Evolutionary conservation across 148 eudicot genomes (phyloP).

Genomic region (Polygonum maritimum): DNA sequence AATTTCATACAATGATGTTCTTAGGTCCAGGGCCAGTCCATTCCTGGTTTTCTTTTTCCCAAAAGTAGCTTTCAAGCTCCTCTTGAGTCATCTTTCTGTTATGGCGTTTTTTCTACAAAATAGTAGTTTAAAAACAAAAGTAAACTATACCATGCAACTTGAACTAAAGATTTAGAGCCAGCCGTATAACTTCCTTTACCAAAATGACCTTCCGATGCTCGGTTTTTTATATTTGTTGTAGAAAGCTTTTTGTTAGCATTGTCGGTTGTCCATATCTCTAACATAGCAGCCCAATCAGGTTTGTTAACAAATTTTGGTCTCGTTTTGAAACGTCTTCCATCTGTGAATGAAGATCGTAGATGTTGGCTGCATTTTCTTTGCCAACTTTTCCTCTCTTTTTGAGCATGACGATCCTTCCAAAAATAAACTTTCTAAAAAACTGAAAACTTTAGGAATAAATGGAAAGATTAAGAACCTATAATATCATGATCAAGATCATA

Average conservation of each 20-base stretch:
- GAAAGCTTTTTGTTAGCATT: neutral
- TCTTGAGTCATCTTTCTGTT: neutral
- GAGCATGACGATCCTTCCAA: neutral
- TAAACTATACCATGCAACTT: no score
- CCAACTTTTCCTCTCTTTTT: neutral
- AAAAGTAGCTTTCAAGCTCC: neutral
- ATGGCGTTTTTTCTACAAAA: no score
- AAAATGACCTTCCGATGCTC: no score
- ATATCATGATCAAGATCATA: no score
- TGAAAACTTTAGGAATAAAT: no score
- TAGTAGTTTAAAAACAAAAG: no score
- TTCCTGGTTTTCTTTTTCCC: neutral
- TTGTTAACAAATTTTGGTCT: neutral
- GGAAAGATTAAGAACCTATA: no score
- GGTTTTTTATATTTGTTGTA: no score
- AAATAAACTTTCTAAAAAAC: no score
- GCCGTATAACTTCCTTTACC: no score
- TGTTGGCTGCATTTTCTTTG: neutral
- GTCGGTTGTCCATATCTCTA: neutral
- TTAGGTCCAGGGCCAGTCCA: neutral
- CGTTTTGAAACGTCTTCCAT: neutral
- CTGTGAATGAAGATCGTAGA: neutral
- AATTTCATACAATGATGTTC: neutral
- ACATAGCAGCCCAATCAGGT: neutral
- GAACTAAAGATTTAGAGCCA: no score